phyloP scores from a whole-genome alignment of 1,284 basidiomycete species.

The Ceraceosorus guamensis region DNA sequence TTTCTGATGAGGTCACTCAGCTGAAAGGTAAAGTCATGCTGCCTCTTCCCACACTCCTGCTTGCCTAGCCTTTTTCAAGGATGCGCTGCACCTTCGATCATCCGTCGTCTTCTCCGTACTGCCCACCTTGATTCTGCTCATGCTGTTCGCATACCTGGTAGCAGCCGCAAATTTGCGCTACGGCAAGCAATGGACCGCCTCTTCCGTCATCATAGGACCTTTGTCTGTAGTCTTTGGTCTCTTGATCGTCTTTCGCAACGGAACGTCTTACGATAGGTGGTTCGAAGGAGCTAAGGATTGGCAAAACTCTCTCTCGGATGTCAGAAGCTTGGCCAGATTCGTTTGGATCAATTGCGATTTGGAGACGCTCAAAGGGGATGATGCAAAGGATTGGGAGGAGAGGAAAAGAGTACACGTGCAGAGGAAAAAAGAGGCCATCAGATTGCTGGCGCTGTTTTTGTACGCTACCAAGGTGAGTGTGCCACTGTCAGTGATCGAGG shows the following conservation, averaged over 20 bases:
- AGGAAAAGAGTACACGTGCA: too few species aligned
- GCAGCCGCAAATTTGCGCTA: constrained; percentile 58
- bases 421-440: constrained; percentile 65
- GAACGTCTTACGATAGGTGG: constrained; percentile 57
- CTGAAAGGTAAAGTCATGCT: too few species aligned
- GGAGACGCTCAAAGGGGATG: not conserved
- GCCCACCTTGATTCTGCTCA: constrained; percentile 69
- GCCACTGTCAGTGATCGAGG: not conserved
- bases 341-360: constrained; percentile 68
- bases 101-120: constrained; percentile 56
- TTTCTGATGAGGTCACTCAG: too few species aligned
- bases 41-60: too few species aligned
- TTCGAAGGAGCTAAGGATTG: constrained; percentile 82
- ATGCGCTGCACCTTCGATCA: constrained; percentile 64
- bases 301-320: constrained; percentile 50
- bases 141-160: constrained; percentile 59
- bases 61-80: constrained; percentile 61
- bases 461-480: constrained; percentile 57
- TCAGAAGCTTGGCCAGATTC: constrained; percentile 60
- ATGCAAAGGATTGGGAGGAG: not conserved
- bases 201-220: constrained; percentile 71
- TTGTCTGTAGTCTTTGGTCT: constrained; percentile 75
- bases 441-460: constrained; percentile 62
- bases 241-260: constrained; percentile 46
- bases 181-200: constrained; percentile 58